phyloP scores from a whole-genome alignment of 805 yeast species.

The Barnettozyma sucrosica region DNA sequence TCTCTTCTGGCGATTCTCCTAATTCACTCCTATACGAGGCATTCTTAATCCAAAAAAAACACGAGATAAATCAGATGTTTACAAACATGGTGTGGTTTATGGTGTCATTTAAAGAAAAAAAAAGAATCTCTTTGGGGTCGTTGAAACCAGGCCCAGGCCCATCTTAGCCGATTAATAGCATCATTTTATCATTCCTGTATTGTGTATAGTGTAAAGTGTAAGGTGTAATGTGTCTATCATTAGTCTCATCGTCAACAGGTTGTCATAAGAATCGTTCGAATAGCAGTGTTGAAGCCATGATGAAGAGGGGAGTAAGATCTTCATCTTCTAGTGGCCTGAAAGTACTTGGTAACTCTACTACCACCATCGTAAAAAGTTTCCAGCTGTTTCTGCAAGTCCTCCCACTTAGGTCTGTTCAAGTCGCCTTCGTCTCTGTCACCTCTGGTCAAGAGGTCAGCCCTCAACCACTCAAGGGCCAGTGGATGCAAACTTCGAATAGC shows the following conservation, averaged over 20 bases:
- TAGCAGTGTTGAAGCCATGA: neutral
- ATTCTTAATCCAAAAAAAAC: neutral
- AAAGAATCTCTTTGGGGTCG: neutral
- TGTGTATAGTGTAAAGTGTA: neutral
- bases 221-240: too few species aligned
- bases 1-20: too few species aligned
- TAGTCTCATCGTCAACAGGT: neutral
- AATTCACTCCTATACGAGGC: neutral
- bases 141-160: neutral
- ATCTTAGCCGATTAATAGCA: neutral
- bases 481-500: constrained; percentile 60
- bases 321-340: constrained; percentile 40
- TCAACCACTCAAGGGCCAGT: constrained; percentile 63
- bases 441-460: constrained; percentile 38
- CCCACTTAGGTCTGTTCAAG: constrained; percentile 50
- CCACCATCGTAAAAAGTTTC: constrained; percentile 39
- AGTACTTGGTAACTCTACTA: constrained; percentile 41
- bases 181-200: too few species aligned
- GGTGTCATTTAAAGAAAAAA: neutral
- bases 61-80: neutral
- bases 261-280: neutral
- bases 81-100: neutral
- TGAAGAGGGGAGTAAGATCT: neutral
- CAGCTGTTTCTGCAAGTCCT: constrained; percentile 41
- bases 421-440: constrained; percentile 47